Base-by-base conservation (phyloP, 108 stramenopile genomes). In the Pseudonitzschia delicatissima region DNA sequence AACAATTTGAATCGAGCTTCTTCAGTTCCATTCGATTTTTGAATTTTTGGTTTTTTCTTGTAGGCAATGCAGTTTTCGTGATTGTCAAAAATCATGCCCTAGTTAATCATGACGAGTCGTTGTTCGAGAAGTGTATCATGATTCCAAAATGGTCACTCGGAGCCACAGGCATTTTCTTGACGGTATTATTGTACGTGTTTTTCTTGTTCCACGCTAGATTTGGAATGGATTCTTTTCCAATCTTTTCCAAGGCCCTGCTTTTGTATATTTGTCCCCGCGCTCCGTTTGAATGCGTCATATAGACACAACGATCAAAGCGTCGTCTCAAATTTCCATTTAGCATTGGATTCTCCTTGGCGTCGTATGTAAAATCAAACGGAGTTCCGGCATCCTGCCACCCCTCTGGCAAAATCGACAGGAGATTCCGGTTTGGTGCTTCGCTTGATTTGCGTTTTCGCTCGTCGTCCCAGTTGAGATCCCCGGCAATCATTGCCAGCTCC, bases 401-500 rank as follows among this genome's bases (percentile, higher is more conserved):
- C 25, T 32, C 42, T 60, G 62, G 34, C 50, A 76, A 31, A 1
- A 71, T 5, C 12, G 39, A 28, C 65, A 83, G 35, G 29, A 83
- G 29, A 5, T 34, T 21, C 45, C 25, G 28, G 18, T 70, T 73
- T 21, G 70, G 33, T 36, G 74, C 50, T 23, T 36, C 37, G 7
- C 78, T 72, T 27, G 7, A 18, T 11, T 51, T 66, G 40, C 63
- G 69, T 9, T 34, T 49, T 36, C 81, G 73, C 63, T 87, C 86
- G 59, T 87, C 86, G 62, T 87, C 86, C 86, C 86, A 87, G 49
- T 87, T 87, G 35, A 87, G 69, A 68, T 87, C 86, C 26, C 86
- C 86, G 29, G 63, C 64, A n/a, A 87, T 69, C 12, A 83, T 45
- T 3, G 82, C 80, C 35, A 66, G 12, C 18, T 79, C 27, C n/a